A percentile compares a stretch with the other conserved stretches of the same genome.
Conservation (phyloP, 441 rosid species). For the Mallotus japonicus region DNA sequence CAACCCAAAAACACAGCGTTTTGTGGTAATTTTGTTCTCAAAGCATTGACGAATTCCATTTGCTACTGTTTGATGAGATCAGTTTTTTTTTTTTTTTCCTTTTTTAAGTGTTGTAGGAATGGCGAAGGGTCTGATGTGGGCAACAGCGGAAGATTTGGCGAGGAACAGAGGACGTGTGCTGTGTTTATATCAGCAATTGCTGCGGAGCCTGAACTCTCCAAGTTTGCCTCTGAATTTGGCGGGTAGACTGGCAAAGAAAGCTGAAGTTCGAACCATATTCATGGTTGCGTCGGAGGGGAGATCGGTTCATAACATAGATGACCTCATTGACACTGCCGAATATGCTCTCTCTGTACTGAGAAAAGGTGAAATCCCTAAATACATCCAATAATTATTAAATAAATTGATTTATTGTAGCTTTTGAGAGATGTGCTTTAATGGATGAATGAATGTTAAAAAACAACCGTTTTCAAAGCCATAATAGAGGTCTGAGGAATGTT, state of each 20-base stretch:
- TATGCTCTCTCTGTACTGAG: slow-evolving; percentile 57
- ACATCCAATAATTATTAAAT: slow-evolving; percentile 10
- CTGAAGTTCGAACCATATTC: slow-evolving; percentile 63
- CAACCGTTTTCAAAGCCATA: no score
- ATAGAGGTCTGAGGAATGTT: no score
- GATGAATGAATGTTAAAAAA: no score
- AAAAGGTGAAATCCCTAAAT: slow-evolving; percentile 62
- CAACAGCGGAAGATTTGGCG: slow-evolving; percentile 58
- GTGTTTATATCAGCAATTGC: slow-evolving; percentile 63
- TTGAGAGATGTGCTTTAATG: no score
- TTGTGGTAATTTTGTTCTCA: no score
- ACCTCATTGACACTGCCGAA: slow-evolving; percentile 62
- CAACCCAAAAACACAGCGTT: no score
- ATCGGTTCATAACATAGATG: slow-evolving; percentile 62
- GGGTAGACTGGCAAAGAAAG: slow-evolving; percentile 74
- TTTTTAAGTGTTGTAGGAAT: slow-evolving; percentile 15
- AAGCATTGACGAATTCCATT: no score
- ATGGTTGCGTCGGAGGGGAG: slow-evolving; percentile 59
- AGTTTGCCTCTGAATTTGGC: slow-evolving; percentile 60
- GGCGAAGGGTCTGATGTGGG: slow-evolving; percentile 63
- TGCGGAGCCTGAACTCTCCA: slow-evolving; percentile 67
- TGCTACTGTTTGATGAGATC: no score
- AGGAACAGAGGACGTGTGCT: slow-evolving; percentile 51
- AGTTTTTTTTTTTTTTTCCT: background rate
- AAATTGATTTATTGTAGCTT: background rate